Percentiles rank a stretch among this genome's conserved stretches.
phyloP scores from a whole-genome alignment of 225 moss, liverwort and hornwort genomes.

The Marchantia polymorpha region DNA sequence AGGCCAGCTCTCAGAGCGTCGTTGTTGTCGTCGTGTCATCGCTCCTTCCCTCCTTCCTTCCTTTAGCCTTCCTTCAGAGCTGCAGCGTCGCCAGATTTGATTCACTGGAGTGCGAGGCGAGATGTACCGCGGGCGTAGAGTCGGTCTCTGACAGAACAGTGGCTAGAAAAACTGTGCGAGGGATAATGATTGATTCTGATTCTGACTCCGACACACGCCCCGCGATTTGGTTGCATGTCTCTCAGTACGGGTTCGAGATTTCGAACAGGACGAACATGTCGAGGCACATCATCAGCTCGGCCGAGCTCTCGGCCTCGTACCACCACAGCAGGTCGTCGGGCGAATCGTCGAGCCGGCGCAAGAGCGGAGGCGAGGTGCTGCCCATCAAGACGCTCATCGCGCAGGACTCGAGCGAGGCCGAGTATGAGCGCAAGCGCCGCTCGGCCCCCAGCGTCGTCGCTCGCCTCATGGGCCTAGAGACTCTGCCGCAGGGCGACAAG shows the following conservation, averaged over 20 bases:
- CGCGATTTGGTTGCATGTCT: not conserved
- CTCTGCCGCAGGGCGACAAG: constrained; percentile 48
- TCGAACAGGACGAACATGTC: constrained; percentile 21
- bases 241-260: constrained; percentile 42
- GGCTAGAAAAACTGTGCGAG: not conserved
- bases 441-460: constrained; percentile 71
- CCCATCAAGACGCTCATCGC: constrained; percentile 47
- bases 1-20: not conserved
- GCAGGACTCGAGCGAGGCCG: constrained; percentile 41
- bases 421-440: constrained; percentile 50
- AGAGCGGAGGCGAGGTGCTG: constrained; percentile 34
- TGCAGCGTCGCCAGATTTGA: no score
- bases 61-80: not conserved
- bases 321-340: constrained; percentile 21
- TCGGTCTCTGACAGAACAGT: not conserved
- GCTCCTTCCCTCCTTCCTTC: not conserved
- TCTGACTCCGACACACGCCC: not conserved
- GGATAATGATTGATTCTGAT: not conserved
- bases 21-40: not conserved
- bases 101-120: no score
- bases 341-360: constrained; percentile 15
- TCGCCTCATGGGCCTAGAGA: constrained; percentile 78
- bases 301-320: constrained; percentile 15
- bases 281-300: constrained; percentile 18
- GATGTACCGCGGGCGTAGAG: not conserved